Evolutionary conservation across 1,139 yeast genomes (phyloP), one percentile per base, ranked within the genome.

Genomic region (Taphrina deformans): DNA sequence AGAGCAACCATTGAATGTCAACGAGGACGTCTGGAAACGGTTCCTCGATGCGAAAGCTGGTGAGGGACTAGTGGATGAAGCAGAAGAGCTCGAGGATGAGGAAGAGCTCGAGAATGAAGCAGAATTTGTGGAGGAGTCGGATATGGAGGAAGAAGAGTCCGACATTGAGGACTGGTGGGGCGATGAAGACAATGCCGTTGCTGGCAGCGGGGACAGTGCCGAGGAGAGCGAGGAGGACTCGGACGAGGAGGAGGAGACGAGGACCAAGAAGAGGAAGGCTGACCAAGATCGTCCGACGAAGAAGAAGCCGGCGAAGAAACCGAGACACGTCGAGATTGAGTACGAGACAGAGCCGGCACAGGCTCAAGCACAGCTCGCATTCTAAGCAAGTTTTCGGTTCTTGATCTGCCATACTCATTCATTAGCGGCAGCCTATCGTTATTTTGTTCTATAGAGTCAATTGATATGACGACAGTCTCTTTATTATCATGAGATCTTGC

Each of bases 1-100:
- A 69, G 98, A 93, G 74, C 89, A 92, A 76, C 99, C 99, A 67
- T 81, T 93, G 74, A 93, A 93, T 74, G 99, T 93, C 52, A 98
- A 93, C 72, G 97, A 92, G 74, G 87, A 86, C 78, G 85, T 93
- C 69, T 93, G 99, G 99, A 87, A 88, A 82, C 89, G 86, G 79
- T 96, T 93, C 27, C 83, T 93, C 79, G 85, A 83, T 70, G 86
- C 87, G 72, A 86, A 83, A 69, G 83, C 82, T 60, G 80, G 81
- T 73, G 82, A 84, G 62, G 88, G 85, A 59, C 87, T 84, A 67
- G 85, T 85, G 46, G 86, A 82, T 58, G 86, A 83, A 65, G 86
- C 85, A 65, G 84, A 83, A 52, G 90, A 86, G 65, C 83, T 82
- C 64, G 86, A 82, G 61, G 85, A 82, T 55, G 82, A 79, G 35